Conservation (phyloP, 495 filamentous ascomycete genomes). For the Hypoxylon intermedium region DNA sequence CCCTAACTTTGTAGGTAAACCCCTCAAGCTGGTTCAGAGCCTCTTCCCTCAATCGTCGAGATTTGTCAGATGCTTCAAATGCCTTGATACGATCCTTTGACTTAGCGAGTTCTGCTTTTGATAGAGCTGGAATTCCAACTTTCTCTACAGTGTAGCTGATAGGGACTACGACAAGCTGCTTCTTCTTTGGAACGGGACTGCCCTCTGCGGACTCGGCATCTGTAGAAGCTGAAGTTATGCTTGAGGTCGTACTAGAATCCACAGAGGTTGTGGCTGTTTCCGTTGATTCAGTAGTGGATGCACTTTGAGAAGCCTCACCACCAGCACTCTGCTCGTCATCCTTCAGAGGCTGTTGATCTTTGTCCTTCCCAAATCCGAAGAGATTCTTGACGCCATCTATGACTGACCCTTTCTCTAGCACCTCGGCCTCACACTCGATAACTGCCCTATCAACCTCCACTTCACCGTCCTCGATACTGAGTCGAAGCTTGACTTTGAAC, state of each 20-base stretch:
- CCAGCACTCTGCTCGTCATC: slow-evolving; percentile 64
- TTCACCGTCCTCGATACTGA: slow-evolving; percentile 77
- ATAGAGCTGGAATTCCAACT: slow-evolving; percentile 64
- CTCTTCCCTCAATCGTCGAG: slow-evolving; percentile 81
- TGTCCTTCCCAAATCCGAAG: slow-evolving; percentile 84
- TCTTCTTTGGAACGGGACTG: slow-evolving; percentile 60
- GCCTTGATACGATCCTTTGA: slow-evolving; percentile 76
- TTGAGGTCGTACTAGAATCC: slow-evolving; percentile 50
- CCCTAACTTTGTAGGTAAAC: slow-evolving; percentile 89
- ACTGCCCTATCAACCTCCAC: slow-evolving; percentile 77
- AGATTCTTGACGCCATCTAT: slow-evolving; percentile 93
- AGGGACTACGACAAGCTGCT: slow-evolving; percentile 72
- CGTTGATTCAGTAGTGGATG: slow-evolving; percentile 48
- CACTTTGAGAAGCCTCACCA: slow-evolving; percentile 56
- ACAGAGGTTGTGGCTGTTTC: slow-evolving; percentile 43
- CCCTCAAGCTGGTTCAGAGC: slow-evolving; percentile 88
- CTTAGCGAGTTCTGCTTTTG: slow-evolving; percentile 65
- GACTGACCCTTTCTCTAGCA: slow-evolving; percentile 73
- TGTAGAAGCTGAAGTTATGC: slow-evolving; percentile 55
- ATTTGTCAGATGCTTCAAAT: slow-evolving; percentile 82
- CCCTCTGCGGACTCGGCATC: slow-evolving; percentile 50
- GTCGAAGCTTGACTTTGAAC: slow-evolving; percentile 76
- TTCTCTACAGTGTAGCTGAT: slow-evolving; percentile 68
- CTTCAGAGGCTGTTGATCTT: slow-evolving; percentile 81
- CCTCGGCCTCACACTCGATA: slow-evolving; percentile 83